Evolutionary conservation across 306 rosid species (phyloP), one percentile per base, ranked within the genome.

Genomic region (Malus sieversii): DNA sequence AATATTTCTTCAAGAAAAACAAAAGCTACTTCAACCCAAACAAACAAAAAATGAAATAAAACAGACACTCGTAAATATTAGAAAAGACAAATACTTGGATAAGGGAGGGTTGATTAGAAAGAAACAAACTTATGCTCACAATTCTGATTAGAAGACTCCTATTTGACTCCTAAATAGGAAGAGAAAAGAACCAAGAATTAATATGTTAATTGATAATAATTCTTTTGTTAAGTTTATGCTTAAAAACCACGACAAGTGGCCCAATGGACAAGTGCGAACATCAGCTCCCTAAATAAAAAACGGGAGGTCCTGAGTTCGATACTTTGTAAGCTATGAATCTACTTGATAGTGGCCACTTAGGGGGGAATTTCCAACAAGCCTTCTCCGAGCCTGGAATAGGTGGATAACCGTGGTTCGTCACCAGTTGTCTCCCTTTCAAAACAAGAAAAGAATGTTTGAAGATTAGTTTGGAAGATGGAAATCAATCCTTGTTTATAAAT

Each of bases 391-490:
- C 40, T 35, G 40, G 0, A 35, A 35, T 0, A 35, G 40, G 2
- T 35, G 40, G 40, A 35, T 35, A 35, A 35, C 9, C 2, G 2
- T 35, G 40, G 9, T 35, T 35, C 9, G 9, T 8, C 2, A 8
- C 40, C 40, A 35, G 9, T 35, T 35, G 40, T 35, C 9, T 8
- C 8, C 40, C 40, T 35, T 35, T 35, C 9, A 35, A 35, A 35
- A 35, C 8, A 35, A 35, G 40, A 35, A 35, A 35, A 35, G 40
- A 32, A 40, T 32, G 9, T 40, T 25, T 60, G 66, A 27, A 58
- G 57, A 65, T 79, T 82, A 78, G 65, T 76, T 77, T 73, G 32
- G 65, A 60, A 77, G 70, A 53, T 52, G 29, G 46, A 58, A 66
- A 38, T 59, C 8, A 59, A 72, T 77, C 30, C 74, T 65, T 20